A percentile compares a stretch with the other conserved stretches of the same genome.
Evolutionary conservation across 192 early-diverging fungal species (phyloP).

Genomic region (Blastocladiella britannica): DNA sequence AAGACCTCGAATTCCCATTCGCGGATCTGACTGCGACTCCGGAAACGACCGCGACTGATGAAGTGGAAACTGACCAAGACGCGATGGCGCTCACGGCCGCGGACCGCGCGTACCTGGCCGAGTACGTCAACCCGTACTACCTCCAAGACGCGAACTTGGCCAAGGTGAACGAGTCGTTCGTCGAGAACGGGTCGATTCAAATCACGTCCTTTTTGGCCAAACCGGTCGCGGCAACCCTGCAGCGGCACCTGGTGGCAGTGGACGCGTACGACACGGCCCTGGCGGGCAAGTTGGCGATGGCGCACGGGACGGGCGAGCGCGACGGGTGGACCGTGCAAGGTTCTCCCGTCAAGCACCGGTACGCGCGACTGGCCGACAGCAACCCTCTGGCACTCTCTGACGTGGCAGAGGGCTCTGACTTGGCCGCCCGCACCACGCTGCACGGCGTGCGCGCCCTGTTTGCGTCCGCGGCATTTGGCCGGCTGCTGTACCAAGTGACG

Average conservation of each 20-base stretch:
- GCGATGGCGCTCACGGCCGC: constrained; percentile 16
- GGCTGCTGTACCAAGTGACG: constrained; percentile 34
- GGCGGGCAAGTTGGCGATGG: constrained; percentile 3
- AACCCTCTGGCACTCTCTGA: too few species aligned
- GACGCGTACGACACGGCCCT: constrained; percentile 28
- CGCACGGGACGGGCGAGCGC: constrained; percentile 36
- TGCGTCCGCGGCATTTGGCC: constrained; percentile 29
- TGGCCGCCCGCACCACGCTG: constrained; percentile 13
- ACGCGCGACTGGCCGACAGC: constrained; percentile 16
- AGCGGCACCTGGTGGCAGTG: constrained; percentile 7
- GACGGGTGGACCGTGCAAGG: constrained; percentile 37
- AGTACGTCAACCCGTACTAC: constrained; percentile 45
- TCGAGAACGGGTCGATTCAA: constrained; percentile 45
- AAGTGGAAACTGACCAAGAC: constrained; percentile 8
- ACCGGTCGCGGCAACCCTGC: constrained; percentile 15
- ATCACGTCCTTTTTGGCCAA: constrained; percentile 36
- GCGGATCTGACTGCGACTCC: constrained; percentile 4
- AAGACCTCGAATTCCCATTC: too few species aligned
- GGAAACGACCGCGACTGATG: constrained; percentile 5
- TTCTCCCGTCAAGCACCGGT: constrained; percentile 44
- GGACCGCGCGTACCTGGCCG: constrained; percentile 21
- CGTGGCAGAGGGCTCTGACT: constrained; percentile 3
- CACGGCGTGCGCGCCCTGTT: constrained; percentile 24
- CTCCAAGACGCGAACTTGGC: constrained; percentile 20
- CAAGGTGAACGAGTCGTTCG: constrained; percentile 37